These are phyloP conservation scores for Colletotrichum acutatum DNA, from an alignment of 2,329 filamentous ascomycete genomes.

Conservation along the genomic window DNA sequence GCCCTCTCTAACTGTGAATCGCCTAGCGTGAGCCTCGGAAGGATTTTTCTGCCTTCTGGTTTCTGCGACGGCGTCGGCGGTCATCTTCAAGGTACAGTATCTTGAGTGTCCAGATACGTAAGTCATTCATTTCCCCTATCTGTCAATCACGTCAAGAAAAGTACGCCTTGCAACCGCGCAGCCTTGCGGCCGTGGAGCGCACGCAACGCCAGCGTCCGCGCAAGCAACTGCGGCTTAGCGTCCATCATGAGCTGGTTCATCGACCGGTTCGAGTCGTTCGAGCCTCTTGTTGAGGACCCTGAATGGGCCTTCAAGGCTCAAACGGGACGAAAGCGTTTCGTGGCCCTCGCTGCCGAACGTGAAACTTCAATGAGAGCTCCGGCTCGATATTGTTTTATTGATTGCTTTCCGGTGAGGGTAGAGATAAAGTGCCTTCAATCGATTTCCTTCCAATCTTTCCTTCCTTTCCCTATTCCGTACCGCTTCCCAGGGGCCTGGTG, in stretches of 20 bases:
- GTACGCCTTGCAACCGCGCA: background rate
- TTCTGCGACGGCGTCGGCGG: background rate
- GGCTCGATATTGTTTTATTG: background rate
- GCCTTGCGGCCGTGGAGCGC: background rate
- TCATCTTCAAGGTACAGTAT: background rate
- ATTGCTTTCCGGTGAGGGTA: background rate
- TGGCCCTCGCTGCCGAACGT: no score
- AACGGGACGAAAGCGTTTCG: background rate
- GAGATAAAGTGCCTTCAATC: background rate
- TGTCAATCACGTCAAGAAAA: background rate
- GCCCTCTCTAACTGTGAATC: background rate
- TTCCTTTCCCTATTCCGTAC: background rate
- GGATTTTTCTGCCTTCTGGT: background rate
- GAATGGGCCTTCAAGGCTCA: background rate
- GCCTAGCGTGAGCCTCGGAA: background rate
- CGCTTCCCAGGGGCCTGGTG: background rate
- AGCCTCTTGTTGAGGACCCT: background rate
- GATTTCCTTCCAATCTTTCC: background rate
- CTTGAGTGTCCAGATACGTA: background rate
- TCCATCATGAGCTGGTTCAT: background rate
- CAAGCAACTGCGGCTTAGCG: slow-evolving; percentile 25
- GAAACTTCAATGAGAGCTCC: background rate
- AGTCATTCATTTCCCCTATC: background rate
- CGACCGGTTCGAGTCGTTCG: no score
- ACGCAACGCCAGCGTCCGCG: background rate